Evolutionary conservation across 352 stramenopile genomes (phyloP), one percentile per base, ranked within the genome.

Genomic region (Pythium dissimile): DNA sequence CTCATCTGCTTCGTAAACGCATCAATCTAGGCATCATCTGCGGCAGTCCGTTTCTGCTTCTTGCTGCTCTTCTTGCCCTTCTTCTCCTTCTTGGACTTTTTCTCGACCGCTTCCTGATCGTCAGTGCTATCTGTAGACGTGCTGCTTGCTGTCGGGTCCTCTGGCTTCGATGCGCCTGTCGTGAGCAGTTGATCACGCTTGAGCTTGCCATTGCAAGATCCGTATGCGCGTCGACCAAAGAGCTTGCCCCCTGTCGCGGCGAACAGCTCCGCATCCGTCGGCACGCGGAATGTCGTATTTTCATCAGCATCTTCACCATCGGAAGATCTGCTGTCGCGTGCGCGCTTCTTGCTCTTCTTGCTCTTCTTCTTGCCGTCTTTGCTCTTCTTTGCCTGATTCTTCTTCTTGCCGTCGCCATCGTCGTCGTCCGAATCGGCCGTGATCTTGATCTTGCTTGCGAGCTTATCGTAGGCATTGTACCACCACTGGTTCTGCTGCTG

Each of bases 211-310:
- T 75, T 80, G 62, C 89, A 94, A 2, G 81, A 91, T 2, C 82
- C 83, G 54, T 97, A 96, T 3, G 94, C 94, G 58, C 96, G 72
- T 63, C 97, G 97, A 11, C 94, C 95, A 73, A 98, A 98, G 38
- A 97, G 73, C 44, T 96, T 97, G 27, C 96, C 96, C 18, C 95
- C 96, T 0, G 95, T 99, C 2, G 94, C 95, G 39, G 84, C 74
- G 68, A 99, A 99, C 24, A 99, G 80, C 67, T 98, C 94, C 64
- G 98, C 89, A 66, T 98, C 95, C 13, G 94, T 98, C 34, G 81
- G 83, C 75, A 80, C 71, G 42, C 72, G 69, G 43, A 82, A 87
- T 66, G 86, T 89, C 30, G 67, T 68, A 28, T 42, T 38, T 11
- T 37, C 30, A 7, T 15, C 24, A 3, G n/a, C 42, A 52, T 42